Evolutionary conservation across 768 basidiomycete genomes (phyloP), one percentile per base, ranked within the genome.

Genomic region (Trametes gibbosa): DNA sequence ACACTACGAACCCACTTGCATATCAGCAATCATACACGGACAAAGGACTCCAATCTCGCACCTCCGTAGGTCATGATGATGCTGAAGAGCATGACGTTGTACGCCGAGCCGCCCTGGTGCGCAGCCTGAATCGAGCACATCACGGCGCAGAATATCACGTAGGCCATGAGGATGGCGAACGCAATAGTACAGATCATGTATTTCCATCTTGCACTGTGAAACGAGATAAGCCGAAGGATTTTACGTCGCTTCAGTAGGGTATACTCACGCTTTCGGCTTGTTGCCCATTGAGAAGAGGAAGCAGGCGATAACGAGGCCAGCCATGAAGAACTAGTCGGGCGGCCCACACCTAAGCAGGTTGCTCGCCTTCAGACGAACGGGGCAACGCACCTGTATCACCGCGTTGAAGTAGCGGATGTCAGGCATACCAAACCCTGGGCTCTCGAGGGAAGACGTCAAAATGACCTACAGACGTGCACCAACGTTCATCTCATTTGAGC

Each of bases 231-330:
- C 13, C 27, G 37, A 19, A 1, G 43, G 3, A 13, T 21, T 3
- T 17, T 21, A 4, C 37, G 12, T 21, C 7, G 13, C 3, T 21
- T 2, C 21, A 10, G 12, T 19, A 7, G 10, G 3, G 25, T n/a
- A 34, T 32, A n/a, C 78, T 64, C 63, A 94, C 92, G 90, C 86
- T 74, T 84, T 81, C 4, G 95, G 95, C 69, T 90, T 89, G 72
- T 97, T 97, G 17, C 95, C 95, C 94, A 98, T 96, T 0, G 92
- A 90, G 71, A 97, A 90, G 1, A 97, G 77, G 79, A 98, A 97
- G 65, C 87, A 89, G 8, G 90, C 87, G n/a, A 95, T 81, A 27
- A 98, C 81, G 41, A 92, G 81, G 3, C 90, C 90, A 4, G 87
- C 85, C 80, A 97, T 87, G 34, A 87, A 73, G 70, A 92, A 96